Evolutionary conservation across 352 stramenopile species (phyloP).

Genomic region (Phytopythium vexans): DNA sequence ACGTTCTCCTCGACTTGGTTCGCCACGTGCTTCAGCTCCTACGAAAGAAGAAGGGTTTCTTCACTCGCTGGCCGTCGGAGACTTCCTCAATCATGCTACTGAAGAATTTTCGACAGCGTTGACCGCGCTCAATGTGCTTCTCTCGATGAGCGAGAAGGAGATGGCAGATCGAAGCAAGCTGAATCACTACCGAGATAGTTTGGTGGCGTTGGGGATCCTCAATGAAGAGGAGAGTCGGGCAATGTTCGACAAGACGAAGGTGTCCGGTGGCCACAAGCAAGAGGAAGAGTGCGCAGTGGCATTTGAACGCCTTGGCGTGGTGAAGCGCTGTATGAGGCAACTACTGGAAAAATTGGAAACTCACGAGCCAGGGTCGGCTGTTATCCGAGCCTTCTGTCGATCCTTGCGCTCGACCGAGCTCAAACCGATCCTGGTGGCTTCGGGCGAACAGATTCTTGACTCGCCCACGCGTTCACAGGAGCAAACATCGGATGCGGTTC

Average conservation of each 20-base stretch:
- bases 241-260: conserved; percentile 37
- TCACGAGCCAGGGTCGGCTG: conserved; percentile 38
- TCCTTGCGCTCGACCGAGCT: conserved; percentile 39
- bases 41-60: conserved; percentile 57
- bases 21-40: conserved; percentile 2
- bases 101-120: conserved; percentile 75
- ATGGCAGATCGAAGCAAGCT: conserved; percentile 54
- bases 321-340: conserved; percentile 61
- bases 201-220: conserved; percentile 67
- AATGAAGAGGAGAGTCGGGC: conserved; percentile 56
- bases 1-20: neutral
- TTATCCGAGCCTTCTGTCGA: conserved; percentile 48
- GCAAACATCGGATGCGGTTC: no score
- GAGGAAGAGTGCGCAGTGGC: conserved; percentile 30
- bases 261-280: conserved; percentile 25
- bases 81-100: conserved; percentile 71
- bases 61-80: conserved; percentile 50
- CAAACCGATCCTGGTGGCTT: conserved; percentile 2
- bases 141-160: conserved; percentile 67
- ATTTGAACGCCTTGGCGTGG: conserved; percentile 44
- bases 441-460: neutral
- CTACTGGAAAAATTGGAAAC: conserved; percentile 53
- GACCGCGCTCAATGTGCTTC: conserved; percentile 72
- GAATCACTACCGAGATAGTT: conserved; percentile 52
- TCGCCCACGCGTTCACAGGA: no score